Base-by-base conservation (phyloP, 2,329 filamentous ascomycete species). In the Colletotrichum filicis region DNA sequence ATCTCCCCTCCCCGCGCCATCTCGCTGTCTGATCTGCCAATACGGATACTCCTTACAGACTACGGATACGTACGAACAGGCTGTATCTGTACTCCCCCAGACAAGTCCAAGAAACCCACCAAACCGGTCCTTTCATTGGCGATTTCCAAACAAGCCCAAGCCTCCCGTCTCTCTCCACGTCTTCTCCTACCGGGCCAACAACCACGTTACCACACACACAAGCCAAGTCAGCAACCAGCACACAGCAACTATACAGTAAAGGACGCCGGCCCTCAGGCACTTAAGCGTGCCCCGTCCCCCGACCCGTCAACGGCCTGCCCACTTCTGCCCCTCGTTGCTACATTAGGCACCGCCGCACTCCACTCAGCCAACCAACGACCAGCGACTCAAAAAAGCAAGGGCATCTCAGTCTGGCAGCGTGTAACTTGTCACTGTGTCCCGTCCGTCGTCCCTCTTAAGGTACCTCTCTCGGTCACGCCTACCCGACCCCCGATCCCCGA, bases 241-340 rank as follows among this genome's bases (percentile, higher is more conserved):
- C 60, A 19, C 42, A 30, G 49, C 46, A 53, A 53, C 26, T 35
- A 32, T 11, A 32, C 2, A 32, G 30, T 32, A 32, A 24, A 8
- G 30, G 35, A 22, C 61, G 42, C 60, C 26, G 61, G 32, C 61
- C 52, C 46, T 35, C 26, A 55, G 42, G 42, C 16, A 28, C 61
- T 37, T 55, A 26, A 64, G 61, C 19, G 46, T 49, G 64, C 26
- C 24, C 49, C 58, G 37, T 42, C 37, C 37, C 37, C 37, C 37
- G 58, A 59, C 53, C 69, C 58, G 49, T 59, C 61, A 63, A 35
- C 30, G 65, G 59, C n/a, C 60, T 59, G 56, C 61, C 66, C 66
- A 71, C 71, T 66, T 71, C 66, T 71, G 71, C 71, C 71, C 71
- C 66, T 73, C 71, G 66, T 73, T 71, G 71, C 66, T 71, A 66